Evolutionary conservation across 805 yeast genomes (phyloP), one percentile per base, ranked within the genome.

Genomic region (Metschnikowia gelsemii): DNA sequence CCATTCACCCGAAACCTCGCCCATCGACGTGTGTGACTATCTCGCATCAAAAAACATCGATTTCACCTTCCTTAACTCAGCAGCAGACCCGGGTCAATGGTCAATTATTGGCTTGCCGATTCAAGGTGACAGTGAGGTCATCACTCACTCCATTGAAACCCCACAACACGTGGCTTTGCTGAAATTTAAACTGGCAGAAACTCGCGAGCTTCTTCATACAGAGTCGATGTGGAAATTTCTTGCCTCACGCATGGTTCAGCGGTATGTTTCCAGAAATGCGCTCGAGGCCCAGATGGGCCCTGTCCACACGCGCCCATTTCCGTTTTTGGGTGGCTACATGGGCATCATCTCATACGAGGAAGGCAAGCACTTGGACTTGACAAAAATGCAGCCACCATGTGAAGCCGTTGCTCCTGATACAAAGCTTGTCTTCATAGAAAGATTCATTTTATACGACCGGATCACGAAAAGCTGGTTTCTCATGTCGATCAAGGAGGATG

Each of bases 261-360:
- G 55, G 40, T 60, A 63, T 28, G 62, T 64, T 32, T 55, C 68
- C 2, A 58, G 72, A 40, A 51, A 47, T 0, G 34, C 51, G 0
- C 53, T 74, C n/a, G 46, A 55, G 13, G 35, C 43, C 5, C 40
- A 48, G 14, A 38, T 57, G 3, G 50, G 53, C 14, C 14, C 6
- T 12, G 2, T 32, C 43, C 7, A 55, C 26, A 20, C 46, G 2
- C 51, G 67, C 6, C 63, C 66, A 0, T 64, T 87, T 14, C 96
- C 96, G 1, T 93, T 93, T 54, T 66, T 80, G 42, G 98, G 99
- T n/a, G 99, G 99, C 0, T 71, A 87, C 23, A 68, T 90, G 40
- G 99, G 99, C 4, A 70, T 84, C 30, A 61, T 93, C 8, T 84
- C 95, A 0, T 93, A 93, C 58, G 99, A 91, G 59, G 91, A 86